phyloP scores from a whole-genome alignment of 345 rosid species.

The Zanthoxylum bungeanum region DNA sequence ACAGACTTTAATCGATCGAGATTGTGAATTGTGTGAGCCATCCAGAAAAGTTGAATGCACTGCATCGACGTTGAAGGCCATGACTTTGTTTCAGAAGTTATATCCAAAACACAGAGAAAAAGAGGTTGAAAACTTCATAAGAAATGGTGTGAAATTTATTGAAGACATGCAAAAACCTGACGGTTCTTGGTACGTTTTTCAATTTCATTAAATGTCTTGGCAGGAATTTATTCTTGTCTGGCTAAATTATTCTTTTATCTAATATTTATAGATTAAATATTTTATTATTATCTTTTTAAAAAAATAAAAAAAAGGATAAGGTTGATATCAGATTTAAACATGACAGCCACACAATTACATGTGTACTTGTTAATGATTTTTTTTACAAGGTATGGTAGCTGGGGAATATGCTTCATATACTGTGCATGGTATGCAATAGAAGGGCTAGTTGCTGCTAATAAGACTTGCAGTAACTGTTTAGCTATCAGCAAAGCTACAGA shows the following conservation, averaged over 20 bases:
- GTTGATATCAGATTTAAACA: too few relatives aligned
- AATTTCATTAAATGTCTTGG: too few relatives aligned
- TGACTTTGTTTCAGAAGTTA: neutral
- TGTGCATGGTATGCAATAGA: neutral
- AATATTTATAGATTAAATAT: too few relatives aligned
- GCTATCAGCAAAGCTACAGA: neutral
- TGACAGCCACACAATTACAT: too few relatives aligned
- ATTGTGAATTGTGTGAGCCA: neutral
- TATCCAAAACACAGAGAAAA: neutral
- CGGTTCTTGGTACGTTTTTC: neutral
- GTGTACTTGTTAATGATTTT: too few relatives aligned
- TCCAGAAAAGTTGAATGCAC: constrained; percentile 1
- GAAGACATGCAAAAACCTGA: neutral
- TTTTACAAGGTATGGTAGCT: neutral
- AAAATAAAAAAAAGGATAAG: too few relatives aligned
- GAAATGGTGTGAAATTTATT: neutral
- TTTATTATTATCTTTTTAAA: too few relatives aligned
- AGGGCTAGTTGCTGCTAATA: neutral
- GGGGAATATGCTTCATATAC: neutral
- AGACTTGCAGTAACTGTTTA: neutral
- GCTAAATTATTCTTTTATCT: too few relatives aligned
- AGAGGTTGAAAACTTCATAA: neutral
- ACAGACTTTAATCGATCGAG: neutral
- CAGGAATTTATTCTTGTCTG: too few relatives aligned
- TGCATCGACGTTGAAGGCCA: neutral